Conservation (phyloP, 805 yeast species). For the Schwanniomyces yamadae region DNA sequence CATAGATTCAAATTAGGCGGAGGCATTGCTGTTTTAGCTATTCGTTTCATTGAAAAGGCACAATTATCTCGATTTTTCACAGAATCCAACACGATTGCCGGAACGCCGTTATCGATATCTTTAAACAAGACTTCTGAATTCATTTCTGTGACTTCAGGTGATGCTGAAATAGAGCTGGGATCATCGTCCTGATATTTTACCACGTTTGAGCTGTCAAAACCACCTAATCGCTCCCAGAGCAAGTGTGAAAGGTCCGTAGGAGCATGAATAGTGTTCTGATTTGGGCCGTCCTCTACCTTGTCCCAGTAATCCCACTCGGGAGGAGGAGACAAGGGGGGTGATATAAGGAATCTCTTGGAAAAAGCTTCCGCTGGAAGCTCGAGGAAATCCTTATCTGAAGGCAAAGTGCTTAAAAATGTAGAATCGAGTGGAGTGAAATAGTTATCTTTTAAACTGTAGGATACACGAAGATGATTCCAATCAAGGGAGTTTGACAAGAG, state of each 20-base stretch:
- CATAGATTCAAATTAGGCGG: too few relatives aligned
- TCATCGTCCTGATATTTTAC: slow-evolving; percentile 22
- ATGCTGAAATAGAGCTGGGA: background rate
- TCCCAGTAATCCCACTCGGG: slow-evolving; percentile 45
- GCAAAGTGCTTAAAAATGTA: slow-evolving; percentile 12
- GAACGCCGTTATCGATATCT: slow-evolving; percentile 37
- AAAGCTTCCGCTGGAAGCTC: slow-evolving; percentile 42
- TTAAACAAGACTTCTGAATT: slow-evolving; percentile 29
- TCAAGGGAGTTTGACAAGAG: slow-evolving; percentile 13
- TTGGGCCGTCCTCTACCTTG: slow-evolving; percentile 42
- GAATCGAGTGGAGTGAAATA: slow-evolving; percentile 11
- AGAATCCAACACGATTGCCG: slow-evolving; percentile 40
- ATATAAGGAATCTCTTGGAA: slow-evolving; percentile 39
- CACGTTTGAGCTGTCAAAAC: slow-evolving; percentile 35
- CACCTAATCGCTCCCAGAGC: slow-evolving; percentile 45
- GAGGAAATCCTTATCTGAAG: slow-evolving; percentile 24
- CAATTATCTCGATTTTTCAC: slow-evolving; percentile 18
- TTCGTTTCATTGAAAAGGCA: slow-evolving; percentile 7
- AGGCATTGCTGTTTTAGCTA: slow-evolving; percentile 38
- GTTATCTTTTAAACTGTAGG: slow-evolving; percentile 38
- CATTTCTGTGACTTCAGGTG: background rate
- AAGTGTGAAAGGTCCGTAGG: slow-evolving; percentile 42
- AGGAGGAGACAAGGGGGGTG: slow-evolving; percentile 46
- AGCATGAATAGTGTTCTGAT: slow-evolving; percentile 31
- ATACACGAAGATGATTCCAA: slow-evolving; percentile 18